Percentiles rank a stretch among this genome's conserved stretches.
Evolutionary conservation across 768 basidiomycete genomes (phyloP).

Genomic region (Aureoboletus auriporus): DNA sequence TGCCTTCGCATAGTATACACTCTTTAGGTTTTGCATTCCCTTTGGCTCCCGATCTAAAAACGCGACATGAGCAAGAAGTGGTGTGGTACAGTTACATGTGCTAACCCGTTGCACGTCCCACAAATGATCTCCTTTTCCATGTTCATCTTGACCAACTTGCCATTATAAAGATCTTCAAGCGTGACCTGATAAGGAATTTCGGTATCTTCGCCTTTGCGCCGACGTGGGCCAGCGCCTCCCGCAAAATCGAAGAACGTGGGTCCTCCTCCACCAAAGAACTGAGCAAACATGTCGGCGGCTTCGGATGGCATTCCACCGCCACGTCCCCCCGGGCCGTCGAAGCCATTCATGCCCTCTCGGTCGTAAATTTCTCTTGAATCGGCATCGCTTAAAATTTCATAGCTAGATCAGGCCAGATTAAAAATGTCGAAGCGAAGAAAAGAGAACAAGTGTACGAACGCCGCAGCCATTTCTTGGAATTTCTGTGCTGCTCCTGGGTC

Average conservation of each 20-base stretch:
- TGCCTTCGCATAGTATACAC: conserved; percentile 80
- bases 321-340: conserved; percentile 46
- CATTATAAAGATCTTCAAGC: conserved; percentile 90
- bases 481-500: conserved; percentile 77
- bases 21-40: conserved; percentile 80
- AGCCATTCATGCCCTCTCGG: conserved; percentile 63
- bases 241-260: conserved; percentile 66
- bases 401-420: conserved; percentile 41
- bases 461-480: conserved; percentile 87
- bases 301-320: conserved; percentile 44
- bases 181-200: conserved; percentile 80
- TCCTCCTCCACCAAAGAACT: conserved; percentile 59
- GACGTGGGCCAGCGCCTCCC: conserved; percentile 42
- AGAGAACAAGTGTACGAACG: conserved; percentile 47
- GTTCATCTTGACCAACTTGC: conserved; percentile 83
- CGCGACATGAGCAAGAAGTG: conserved; percentile 2
- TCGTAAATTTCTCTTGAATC: conserved; percentile 72
- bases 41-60: conserved; percentile 70
- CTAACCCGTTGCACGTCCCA: conserved; percentile 73
- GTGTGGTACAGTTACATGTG: neutral
- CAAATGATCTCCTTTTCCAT: conserved; percentile 86
- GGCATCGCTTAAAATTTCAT: conserved; percentile 76
- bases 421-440: neutral
- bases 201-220: conserved; percentile 66
- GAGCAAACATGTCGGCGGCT: conserved; percentile 66